These are phyloP conservation scores for Suhomyces bokatorum DNA, from an alignment of 1,139 yeast species.

Conservation along the genomic window DNA sequence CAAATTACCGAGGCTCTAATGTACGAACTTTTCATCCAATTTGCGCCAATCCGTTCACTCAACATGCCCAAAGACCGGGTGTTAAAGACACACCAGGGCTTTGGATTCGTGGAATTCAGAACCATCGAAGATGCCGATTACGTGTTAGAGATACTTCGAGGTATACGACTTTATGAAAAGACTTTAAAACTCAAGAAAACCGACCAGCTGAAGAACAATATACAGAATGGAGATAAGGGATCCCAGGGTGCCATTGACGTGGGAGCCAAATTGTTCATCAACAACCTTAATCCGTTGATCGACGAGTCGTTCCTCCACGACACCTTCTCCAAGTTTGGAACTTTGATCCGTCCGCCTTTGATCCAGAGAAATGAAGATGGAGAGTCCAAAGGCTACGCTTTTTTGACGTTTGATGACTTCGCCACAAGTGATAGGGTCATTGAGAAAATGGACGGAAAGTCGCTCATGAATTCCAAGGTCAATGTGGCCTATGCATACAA, in stretches of 20 bases:
- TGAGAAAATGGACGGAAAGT: constrained; percentile 64
- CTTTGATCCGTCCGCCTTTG: constrained; percentile 51
- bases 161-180: constrained; percentile 65
- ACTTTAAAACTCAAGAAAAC: constrained; percentile 60
- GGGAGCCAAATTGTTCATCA: constrained; percentile 77
- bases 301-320: constrained; percentile 59
- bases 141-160: constrained; percentile 60
- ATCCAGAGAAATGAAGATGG: constrained; percentile 56
- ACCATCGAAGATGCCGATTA: constrained; percentile 68
- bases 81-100: constrained; percentile 75
- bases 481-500: constrained; percentile 72
- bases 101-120: constrained; percentile 79
- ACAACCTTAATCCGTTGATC: constrained; percentile 68
- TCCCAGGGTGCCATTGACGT: constrained; percentile 42
- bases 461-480: constrained; percentile 66
- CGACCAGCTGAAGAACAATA: constrained; percentile 13
- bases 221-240: background rate
- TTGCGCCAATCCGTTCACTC: constrained; percentile 73
- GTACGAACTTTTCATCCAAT: constrained; percentile 82
- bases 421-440: constrained; percentile 74
- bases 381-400: constrained; percentile 63
- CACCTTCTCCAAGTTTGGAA: constrained; percentile 74
- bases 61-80: constrained; percentile 81
- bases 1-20: constrained; percentile 66
- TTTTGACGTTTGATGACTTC: constrained; percentile 59